Percentiles rank a stretch among this genome's conserved stretches.
phyloP scores from a whole-genome alignment of 257 asterid genomes.

The Solanum dulcamara region DNA sequence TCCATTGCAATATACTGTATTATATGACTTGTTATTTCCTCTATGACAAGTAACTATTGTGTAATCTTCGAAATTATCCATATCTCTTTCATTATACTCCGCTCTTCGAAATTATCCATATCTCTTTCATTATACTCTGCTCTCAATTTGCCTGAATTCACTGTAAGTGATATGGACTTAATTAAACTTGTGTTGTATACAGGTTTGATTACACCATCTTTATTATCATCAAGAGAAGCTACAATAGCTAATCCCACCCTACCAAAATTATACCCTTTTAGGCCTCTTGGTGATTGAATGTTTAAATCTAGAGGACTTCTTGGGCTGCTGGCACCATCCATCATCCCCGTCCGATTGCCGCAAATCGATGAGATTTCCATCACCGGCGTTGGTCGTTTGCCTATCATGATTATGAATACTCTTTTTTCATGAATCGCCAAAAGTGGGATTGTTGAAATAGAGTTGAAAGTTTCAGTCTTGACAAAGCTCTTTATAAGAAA shows the following conservation, averaged over 20 bases:
- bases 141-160: slow-evolving; percentile 2
- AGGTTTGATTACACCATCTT: slow-evolving; percentile 8
- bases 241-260: slow-evolving; percentile 80
- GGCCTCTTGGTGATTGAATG: slow-evolving; percentile 41
- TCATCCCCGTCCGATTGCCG: slow-evolving; percentile 6
- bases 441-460: neutral
- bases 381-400: slow-evolving; percentile 41
- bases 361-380: slow-evolving; percentile 30
- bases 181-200: slow-evolving; percentile 27
- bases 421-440: neutral
- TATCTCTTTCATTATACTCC: neutral
- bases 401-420: slow-evolving; percentile 22
- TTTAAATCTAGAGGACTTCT: slow-evolving; percentile 32
- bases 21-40: slow-evolving; percentile 30
- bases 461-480: neutral
- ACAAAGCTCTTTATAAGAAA: neutral
- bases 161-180: slow-evolving; percentile 56
- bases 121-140: neutral
- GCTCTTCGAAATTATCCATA: no score
- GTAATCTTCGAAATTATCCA: slow-evolving; percentile 22
- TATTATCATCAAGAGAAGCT: slow-evolving; percentile 47
- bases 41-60: slow-evolving; percentile 53
- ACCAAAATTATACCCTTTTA: slow-evolving; percentile 35
- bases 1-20: slow-evolving; percentile 42
- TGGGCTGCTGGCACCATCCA: slow-evolving; percentile 19